phyloP scores from a whole-genome alignment of 352 stramenopile species.

The Globisporangium spinosum region DNA sequence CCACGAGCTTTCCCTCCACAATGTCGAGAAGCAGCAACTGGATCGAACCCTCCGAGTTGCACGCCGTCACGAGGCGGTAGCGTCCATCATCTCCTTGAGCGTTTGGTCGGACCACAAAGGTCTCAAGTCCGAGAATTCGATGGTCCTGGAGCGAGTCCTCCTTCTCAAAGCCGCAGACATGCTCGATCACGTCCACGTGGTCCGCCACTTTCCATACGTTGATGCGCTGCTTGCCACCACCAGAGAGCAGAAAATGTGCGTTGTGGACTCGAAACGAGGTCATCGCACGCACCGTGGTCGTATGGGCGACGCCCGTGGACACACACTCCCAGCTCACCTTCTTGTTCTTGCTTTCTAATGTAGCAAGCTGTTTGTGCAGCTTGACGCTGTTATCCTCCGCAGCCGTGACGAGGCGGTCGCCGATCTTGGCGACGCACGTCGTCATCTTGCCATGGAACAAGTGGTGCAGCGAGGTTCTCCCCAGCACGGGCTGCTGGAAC shows the following conservation, averaged over 20 bases:
- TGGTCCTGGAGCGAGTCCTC: conserved; percentile 67
- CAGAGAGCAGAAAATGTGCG: conserved; percentile 60
- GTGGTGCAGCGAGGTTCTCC: conserved; percentile 51
- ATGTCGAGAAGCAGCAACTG: conserved; percentile 65
- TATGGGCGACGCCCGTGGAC: conserved; percentile 64
- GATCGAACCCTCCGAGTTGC: conserved; percentile 74
- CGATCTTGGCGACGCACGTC: conserved; percentile 52
- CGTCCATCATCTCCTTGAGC: conserved; percentile 14
- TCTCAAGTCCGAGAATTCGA: conserved; percentile 71
- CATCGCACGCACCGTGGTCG: conserved; percentile 75
- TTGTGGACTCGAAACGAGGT: conserved; percentile 34
- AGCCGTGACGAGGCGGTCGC: conserved; percentile 55
- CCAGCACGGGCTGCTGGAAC: conserved; percentile 16
- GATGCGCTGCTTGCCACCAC: conserved; percentile 76
- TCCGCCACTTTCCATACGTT: conserved; percentile 66
- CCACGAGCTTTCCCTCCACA: conserved; percentile 20
- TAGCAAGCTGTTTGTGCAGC: conserved; percentile 36
- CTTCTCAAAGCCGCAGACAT: conserved; percentile 63
- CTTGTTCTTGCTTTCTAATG: background rate
- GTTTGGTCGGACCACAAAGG: conserved; percentile 35
- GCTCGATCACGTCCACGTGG: conserved; percentile 36
- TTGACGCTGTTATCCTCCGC: conserved; percentile 84
- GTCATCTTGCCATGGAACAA: conserved; percentile 75
- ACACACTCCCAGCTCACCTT: conserved; percentile 36
- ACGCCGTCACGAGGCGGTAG: conserved; percentile 54